phyloP scores from a whole-genome alignment of 139 green algal species.

The Yamagishiella unicocca region DNA sequence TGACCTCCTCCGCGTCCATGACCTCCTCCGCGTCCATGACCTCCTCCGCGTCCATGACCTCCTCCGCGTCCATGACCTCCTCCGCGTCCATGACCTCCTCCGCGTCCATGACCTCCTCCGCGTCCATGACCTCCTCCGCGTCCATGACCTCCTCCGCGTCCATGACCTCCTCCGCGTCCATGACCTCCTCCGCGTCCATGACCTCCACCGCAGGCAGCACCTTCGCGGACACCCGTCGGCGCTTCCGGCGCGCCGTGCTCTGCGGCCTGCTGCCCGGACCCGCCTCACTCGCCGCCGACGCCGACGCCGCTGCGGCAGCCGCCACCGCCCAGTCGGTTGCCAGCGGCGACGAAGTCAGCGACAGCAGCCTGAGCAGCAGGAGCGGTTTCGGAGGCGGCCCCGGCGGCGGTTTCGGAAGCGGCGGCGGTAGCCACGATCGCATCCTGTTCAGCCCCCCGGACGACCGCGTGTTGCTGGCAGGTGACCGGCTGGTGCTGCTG shows the following conservation, averaged over 20 bases:
- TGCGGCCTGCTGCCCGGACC: background rate
- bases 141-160: too few species aligned
- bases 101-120: too few species aligned
- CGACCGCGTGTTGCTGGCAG: background rate
- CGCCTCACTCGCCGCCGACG: background rate
- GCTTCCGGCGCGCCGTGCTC: slow-evolving; percentile 3
- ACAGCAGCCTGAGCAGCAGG: background rate
- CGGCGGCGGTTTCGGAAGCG: background rate
- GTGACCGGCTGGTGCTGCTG: slow-evolving; percentile 24
- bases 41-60: too few species aligned
- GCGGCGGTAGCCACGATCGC: background rate
- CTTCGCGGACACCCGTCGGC: background rate
- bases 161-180: too few species aligned
- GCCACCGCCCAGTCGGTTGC: background rate
- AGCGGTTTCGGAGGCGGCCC: too few species aligned
- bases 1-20: too few species aligned
- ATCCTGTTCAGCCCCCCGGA: slow-evolving; percentile 12
- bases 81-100: too few species aligned
- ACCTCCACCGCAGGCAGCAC: background rate
- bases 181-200: too few species aligned
- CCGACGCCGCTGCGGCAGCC: background rate
- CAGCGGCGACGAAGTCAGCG: background rate
- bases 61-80: too few species aligned
- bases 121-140: too few species aligned
- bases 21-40: too few species aligned